A percentile compares a stretch with the other conserved stretches of the same genome.
phyloP scores from a whole-genome alignment of 495 filamentous ascomycete genomes.

The Penicillium pancosmium region DNA sequence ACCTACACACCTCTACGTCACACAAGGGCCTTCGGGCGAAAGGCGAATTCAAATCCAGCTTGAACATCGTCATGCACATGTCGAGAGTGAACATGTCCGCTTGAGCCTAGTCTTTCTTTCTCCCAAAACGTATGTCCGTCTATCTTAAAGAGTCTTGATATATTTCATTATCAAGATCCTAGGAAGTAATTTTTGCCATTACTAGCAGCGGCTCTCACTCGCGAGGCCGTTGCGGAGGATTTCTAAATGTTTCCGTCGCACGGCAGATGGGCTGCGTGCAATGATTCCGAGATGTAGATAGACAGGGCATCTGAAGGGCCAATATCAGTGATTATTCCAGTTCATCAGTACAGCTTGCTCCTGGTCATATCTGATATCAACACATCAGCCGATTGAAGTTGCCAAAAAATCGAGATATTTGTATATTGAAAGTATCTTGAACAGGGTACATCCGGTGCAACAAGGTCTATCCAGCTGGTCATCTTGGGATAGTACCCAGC shows the following conservation, averaged over 20 bases:
- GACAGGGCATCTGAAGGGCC: neutral
- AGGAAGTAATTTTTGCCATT: neutral
- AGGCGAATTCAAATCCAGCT: conserved; percentile 9
- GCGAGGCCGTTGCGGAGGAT: conserved; percentile 17
- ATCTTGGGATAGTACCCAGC: conserved; percentile 3
- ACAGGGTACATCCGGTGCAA: neutral
- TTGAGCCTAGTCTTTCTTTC: neutral
- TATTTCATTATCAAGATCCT: neutral
- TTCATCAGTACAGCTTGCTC: no score
- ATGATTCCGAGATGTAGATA: conserved; percentile 11
- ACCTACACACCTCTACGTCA: conserved; percentile 25
- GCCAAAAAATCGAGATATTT: neutral
- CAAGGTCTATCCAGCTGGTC: no score
- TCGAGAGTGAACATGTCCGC: neutral
- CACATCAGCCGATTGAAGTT: no score
- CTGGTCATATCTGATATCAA: no score
- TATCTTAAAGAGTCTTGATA: neutral
- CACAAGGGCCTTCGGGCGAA: conserved; percentile 23
- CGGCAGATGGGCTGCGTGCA: neutral
- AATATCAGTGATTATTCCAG: neutral
- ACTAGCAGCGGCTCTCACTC: neutral
- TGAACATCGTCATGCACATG: neutral
- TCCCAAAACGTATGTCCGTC: neutral
- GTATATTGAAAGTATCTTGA: neutral
- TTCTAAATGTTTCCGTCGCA: conserved; percentile 11